Base-by-base conservation (phyloP, 331 rosid genomes). In the Pyracantha coccinea region DNA sequence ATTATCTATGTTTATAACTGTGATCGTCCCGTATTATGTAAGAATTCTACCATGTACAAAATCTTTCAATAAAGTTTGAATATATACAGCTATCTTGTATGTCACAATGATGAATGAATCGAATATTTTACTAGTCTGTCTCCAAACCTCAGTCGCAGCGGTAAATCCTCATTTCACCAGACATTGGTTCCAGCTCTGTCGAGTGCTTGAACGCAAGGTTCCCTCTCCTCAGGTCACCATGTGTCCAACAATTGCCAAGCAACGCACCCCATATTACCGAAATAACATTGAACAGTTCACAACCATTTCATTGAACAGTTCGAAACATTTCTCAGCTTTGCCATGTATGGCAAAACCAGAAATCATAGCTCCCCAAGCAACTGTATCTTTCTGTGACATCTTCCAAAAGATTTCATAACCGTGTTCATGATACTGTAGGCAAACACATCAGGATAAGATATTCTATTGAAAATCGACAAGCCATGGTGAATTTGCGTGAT, bases 291-390 rank as follows among this genome's bases (percentile, higher is more conserved):
- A n/a, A n/a, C 89, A 87, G 4, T 71, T 33, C 1, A 66, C 60
- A 55, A 87, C 72, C 87, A 87, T 80, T 72, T 85, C 77, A 29
- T 75, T 68, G 24, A 83, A 83, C 68, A 87, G 78, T 68, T 78
- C 59, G 12, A 79, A 71, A 58, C 89, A 88, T 21, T 77, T 75
- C 20, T 54, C 31, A 7, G 82, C 77, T 25, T 65, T 35, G 0
- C 86, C 89, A 64, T 74, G 83, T 24, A 79, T 53, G 65, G 91
- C 75, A 50, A 85, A 88, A 62, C 88, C 89, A 66, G 86, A 77
- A 21, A 85, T 74, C 21, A 85, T 77, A 65, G 55, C 86, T 41
- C 86, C 89, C 89, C 89, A 83, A 28, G 92, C 54, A 53, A 88
- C 78, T 19, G 79, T 31, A 38, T 83, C 89, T 65, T 78, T 81